These are phyloP conservation scores for Fusarium sarcochroum DNA, from an alignment of 2,329 filamentous ascomycete genomes.

Conservation along the genomic window DNA sequence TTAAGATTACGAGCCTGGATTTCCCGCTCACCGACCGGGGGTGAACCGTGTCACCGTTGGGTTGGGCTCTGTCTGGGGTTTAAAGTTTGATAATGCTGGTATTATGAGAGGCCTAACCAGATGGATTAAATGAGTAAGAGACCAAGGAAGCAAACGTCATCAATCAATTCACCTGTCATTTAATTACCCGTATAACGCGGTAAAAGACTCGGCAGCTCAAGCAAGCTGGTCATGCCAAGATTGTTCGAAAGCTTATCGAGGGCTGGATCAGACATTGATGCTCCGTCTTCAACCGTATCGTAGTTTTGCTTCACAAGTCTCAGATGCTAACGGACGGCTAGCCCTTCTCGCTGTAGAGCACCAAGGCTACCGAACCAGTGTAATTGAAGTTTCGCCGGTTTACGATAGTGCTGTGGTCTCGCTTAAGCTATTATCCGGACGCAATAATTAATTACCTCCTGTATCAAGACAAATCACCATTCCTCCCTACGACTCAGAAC, in stretches of 20 bases:
- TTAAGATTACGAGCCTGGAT: conserved; percentile 28
- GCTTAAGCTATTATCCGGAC: conserved; percentile 21
- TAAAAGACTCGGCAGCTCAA: conserved; percentile 6
- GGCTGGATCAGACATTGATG: conserved; percentile 8
- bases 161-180: conserved; percentile 5
- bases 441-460: conserved; percentile 15
- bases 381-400: conserved; percentile 9
- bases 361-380: conserved; percentile 3
- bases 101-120: conserved; percentile 6
- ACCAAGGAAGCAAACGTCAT: conserved; percentile 25
- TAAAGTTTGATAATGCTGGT: conserved; percentile 31
- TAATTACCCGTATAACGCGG: conserved; percentile 10
- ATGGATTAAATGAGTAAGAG: neutral
- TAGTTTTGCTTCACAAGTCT: conserved; percentile 6
- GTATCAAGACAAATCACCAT: conserved; percentile 6
- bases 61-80: neutral
- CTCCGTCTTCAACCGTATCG: conserved; percentile 9
- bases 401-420: neutral
- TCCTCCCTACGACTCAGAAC: conserved; percentile 20
- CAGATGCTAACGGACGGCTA: conserved; percentile 1
- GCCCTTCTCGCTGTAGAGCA: conserved; percentile 7
- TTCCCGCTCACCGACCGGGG: conserved; percentile 5
- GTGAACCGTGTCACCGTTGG: conserved; percentile 17
- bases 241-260: conserved; percentile 27
- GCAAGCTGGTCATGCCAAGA: conserved; percentile 3